phyloP scores from a whole-genome alignment of 225 moss, liverwort and hornwort species.

The Straminergon stramineum region DNA sequence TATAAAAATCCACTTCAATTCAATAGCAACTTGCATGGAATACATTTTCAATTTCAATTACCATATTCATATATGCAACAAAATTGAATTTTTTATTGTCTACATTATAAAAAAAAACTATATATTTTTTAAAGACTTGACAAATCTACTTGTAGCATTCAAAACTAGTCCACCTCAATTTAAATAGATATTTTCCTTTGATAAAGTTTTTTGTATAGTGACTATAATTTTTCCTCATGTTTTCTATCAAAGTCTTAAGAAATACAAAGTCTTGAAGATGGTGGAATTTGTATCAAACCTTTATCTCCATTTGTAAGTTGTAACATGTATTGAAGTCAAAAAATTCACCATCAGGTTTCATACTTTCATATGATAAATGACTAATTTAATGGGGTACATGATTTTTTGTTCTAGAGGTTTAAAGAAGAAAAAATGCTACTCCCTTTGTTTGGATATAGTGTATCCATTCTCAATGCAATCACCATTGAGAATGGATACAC shows the following conservation, averaged over 20 bases:
- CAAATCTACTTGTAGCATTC: background rate
- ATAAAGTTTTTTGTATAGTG: background rate
- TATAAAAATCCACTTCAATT: background rate
- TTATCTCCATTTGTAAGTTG: background rate
- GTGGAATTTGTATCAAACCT: background rate
- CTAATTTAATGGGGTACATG: background rate
- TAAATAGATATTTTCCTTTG: background rate
- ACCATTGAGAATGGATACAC: too few relatives aligned
- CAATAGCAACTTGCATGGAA: background rate
- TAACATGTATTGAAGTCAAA: background rate
- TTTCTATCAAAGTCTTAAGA: background rate
- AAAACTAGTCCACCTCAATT: rapidly evolving
- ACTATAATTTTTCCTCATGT: background rate
- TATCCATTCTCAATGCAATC: too few relatives aligned
- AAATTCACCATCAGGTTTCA: background rate
- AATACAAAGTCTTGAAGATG: background rate
- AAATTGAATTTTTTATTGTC: background rate
- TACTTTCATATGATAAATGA: background rate
- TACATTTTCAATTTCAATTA: background rate
- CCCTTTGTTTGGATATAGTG: too few relatives aligned
- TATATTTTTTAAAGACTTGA: too few relatives aligned
- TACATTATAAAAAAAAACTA: background rate
- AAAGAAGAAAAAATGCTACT: background rate
- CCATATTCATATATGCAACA: too few relatives aligned
- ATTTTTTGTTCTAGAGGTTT: background rate